Conservation (phyloP, 192 early-diverging fungal species). For the Entomortierella parvispora region DNA sequence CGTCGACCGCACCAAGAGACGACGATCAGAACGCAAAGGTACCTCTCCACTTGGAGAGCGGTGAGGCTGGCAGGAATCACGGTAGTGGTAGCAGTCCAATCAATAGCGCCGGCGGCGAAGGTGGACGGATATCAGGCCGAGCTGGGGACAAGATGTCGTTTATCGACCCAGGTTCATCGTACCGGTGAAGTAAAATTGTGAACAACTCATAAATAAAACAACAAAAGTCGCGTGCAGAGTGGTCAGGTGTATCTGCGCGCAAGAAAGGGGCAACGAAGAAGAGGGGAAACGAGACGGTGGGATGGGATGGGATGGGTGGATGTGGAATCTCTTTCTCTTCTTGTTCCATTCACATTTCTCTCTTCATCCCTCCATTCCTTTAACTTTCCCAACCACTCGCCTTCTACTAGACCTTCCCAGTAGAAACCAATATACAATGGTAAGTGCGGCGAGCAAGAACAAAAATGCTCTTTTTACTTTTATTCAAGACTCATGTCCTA, state of each 20-base stretch:
- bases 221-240: background rate
- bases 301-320: background rate
- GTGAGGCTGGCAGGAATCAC: background rate
- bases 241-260: no score
- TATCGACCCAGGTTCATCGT: slow-evolving; percentile 16
- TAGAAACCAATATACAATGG: no score
- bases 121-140: background rate
- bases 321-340: background rate
- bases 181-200: background rate
- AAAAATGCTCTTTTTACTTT: no score
- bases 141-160: slow-evolving; percentile 32
- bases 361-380: background rate
- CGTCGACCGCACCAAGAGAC: background rate
- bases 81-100: background rate
- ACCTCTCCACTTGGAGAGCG: background rate
- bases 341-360: background rate
- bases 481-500: no score
- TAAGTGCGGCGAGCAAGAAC: no score
- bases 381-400: no score
- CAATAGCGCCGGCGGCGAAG: background rate
- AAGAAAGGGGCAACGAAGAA: background rate
- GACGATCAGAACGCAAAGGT: background rate
- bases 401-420: no score
- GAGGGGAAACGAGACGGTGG: background rate
- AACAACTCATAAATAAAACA: background rate